Evolutionary conservation across 371 early-diverging fungal genomes (phyloP).

Genomic region (Mortierella sp.): DNA sequence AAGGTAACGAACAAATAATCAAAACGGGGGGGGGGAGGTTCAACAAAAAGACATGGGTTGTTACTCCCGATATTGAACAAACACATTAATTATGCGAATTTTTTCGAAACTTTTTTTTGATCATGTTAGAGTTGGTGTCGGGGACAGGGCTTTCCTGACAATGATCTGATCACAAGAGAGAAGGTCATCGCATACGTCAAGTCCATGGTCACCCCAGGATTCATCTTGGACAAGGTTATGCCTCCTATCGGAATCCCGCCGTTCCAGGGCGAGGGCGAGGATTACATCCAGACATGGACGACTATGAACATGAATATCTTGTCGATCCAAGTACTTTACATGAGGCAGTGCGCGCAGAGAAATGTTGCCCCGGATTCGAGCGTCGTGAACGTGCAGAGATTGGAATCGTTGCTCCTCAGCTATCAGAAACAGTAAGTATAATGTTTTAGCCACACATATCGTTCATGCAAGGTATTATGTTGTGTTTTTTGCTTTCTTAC

Average conservation of each 20-base stretch:
- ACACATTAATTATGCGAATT: not conserved
- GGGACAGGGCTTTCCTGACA: not conserved
- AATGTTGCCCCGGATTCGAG: not conserved
- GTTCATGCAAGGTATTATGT: not conserved
- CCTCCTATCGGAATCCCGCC: not conserved
- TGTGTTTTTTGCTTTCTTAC: not conserved
- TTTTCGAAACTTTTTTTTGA: too few relatives aligned
- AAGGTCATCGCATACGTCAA: not conserved
- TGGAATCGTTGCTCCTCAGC: not conserved
- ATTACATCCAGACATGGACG: not conserved
- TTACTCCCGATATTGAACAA: not conserved
- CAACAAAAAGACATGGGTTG: not conserved
- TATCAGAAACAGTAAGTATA: not conserved
- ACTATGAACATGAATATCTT: slow-evolving; percentile 7
- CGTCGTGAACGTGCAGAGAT: not conserved
- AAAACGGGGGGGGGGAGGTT: too few relatives aligned
- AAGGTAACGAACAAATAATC: too few relatives aligned
- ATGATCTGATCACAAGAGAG: not conserved
- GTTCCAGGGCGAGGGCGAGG: not conserved
- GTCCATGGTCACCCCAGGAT: slow-evolving; percentile 7
- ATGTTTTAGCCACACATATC: not conserved
- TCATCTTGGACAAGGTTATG: not conserved
- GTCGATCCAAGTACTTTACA: slow-evolving; percentile 6
- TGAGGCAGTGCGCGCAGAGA: not conserved
- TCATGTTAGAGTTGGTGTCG: slow-evolving; percentile 9